Evolutionary conservation across 305 asterid genomes (phyloP).

Genomic region (Rubia balearica): DNA sequence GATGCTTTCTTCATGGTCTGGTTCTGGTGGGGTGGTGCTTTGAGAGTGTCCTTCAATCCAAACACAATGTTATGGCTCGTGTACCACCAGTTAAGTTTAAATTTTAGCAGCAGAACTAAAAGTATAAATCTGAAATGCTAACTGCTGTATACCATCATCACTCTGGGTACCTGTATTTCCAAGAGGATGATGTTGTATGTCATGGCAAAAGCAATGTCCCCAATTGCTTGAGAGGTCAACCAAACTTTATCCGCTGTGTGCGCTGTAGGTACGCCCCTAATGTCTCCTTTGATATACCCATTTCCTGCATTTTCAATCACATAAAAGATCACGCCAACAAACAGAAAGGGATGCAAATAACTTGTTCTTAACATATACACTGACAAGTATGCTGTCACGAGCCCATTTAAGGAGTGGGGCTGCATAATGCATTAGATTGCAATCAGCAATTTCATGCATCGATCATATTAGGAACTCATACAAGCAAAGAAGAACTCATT

Average conservation of each 20-base stretch:
- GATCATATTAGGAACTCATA: too few species aligned
- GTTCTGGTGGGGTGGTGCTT: constrained; percentile 62
- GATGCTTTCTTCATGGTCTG: constrained; percentile 68
- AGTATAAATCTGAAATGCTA: not conserved
- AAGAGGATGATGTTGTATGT: constrained; percentile 54
- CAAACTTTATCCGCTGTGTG: constrained; percentile 46
- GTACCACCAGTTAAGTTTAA: not conserved
- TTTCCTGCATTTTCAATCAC: constrained; percentile 29
- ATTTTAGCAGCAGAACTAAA: not conserved
- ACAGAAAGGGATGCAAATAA: not conserved
- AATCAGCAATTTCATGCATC: too few species aligned
- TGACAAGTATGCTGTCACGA: not conserved
- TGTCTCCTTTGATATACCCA: constrained; percentile 49
- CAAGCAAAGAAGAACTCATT: too few species aligned
- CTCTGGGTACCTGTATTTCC: constrained; percentile 51
- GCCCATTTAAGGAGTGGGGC: too few species aligned
- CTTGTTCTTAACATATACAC: not conserved
- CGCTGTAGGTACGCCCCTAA: constrained; percentile 44
- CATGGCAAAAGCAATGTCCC: constrained; percentile 72
- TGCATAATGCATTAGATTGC: too few species aligned
- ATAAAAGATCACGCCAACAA: not conserved
- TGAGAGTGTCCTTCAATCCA: constrained; percentile 49
- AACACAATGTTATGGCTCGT: not conserved
- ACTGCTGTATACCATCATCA: too few species aligned
- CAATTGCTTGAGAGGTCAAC: constrained; percentile 62